Percentiles rank a stretch among this genome's conserved stretches.
phyloP scores from a whole-genome alignment of 78 protist genomes.

The Dictyostelium capitatum region DNA sequence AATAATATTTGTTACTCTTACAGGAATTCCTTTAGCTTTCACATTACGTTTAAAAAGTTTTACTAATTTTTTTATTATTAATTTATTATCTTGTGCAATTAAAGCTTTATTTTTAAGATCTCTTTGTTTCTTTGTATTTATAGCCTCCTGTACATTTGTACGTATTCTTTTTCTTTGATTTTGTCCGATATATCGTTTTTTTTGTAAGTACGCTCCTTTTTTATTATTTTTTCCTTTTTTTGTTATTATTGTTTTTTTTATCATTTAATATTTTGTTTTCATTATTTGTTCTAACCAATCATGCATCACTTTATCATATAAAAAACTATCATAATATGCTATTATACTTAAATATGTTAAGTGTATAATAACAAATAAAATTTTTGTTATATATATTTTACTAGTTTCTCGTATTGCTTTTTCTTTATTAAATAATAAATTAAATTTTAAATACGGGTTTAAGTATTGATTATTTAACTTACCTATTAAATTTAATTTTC shows the following conservation, averaged over 20 bases:
- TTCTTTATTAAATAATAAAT: neutral
- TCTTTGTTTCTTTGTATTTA: too few relatives aligned
- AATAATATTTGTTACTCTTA: too few relatives aligned
- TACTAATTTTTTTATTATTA: too few relatives aligned
- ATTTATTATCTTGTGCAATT: too few relatives aligned
- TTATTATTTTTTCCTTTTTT: neutral
- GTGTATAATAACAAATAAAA: neutral
- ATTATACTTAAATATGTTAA: neutral
- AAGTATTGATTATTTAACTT: neutral
- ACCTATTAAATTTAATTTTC: neutral
- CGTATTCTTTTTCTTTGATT: too few relatives aligned
- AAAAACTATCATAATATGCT: slow-evolving; percentile 9
- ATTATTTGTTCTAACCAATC: neutral
- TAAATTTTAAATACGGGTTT: neutral
- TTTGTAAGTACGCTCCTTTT: too few relatives aligned
- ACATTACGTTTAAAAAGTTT: too few relatives aligned
- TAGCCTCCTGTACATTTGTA: too few relatives aligned
- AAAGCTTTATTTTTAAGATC: too few relatives aligned
- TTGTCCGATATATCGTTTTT: too few relatives aligned
- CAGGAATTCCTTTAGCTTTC: too few relatives aligned
- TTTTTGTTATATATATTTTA: neutral
- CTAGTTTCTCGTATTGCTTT: neutral
- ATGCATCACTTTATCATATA: neutral
- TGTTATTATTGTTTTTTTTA: neutral
- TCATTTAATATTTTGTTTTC: neutral